Evolutionary conservation across 2,329 filamentous ascomycete species (phyloP).

Genomic region (Zymoseptoria crescenta): DNA sequence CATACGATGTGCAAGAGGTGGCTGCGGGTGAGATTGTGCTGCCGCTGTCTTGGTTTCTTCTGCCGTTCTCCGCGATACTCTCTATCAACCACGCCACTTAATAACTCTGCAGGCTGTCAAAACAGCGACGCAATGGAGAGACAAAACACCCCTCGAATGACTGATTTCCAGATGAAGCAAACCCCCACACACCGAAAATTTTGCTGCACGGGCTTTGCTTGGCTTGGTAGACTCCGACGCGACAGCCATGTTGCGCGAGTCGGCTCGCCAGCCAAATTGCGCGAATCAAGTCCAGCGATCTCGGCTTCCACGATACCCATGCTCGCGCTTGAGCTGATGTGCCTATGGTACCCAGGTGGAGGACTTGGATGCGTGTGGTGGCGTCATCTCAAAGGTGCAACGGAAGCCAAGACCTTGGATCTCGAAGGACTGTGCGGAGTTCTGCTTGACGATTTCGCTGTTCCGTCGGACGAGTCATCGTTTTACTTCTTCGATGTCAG

Average conservation of each 20-base stretch:
- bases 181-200: not conserved
- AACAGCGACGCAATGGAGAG: not conserved
- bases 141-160: not conserved
- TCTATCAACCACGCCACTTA: not conserved
- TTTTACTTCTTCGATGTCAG: conserved; percentile 53
- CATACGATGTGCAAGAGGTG: no score
- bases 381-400: no score
- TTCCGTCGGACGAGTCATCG: conserved; percentile 76
- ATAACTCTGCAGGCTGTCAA: not conserved
- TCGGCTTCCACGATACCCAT: no score
- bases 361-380: no score
- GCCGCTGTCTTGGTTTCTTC: no score
- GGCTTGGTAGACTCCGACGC: no score
- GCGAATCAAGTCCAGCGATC: no score
- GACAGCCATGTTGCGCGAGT: no score
- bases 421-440: conserved; percentile 67
- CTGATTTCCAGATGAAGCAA: not conserved
- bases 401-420: conserved; percentile 57
- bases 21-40: no score
- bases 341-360: no score
- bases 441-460: conserved; percentile 68
- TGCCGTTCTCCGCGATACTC: not conserved
- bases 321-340: no score
- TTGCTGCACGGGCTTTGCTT: not conserved
- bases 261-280: no score